Conservation (phyloP, 352 stramenopile genomes). For the Peronospora belbahrii region DNA sequence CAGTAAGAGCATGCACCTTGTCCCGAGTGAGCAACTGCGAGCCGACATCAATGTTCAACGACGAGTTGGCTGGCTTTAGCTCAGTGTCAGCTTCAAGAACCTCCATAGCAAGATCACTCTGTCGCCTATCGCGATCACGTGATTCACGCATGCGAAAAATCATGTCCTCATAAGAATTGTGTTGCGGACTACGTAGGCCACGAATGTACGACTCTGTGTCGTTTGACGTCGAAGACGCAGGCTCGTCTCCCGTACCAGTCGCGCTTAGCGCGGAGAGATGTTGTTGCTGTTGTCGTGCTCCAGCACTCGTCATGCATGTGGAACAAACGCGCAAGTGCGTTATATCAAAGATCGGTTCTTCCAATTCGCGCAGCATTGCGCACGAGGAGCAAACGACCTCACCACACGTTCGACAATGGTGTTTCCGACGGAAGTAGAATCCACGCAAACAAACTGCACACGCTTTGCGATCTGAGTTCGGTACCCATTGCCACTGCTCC, state of each 20-base stretch:
- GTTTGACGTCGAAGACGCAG: constrained; percentile 42
- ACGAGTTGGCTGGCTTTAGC: constrained; percentile 11
- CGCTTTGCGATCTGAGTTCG: constrained; percentile 59
- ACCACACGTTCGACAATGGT: constrained; percentile 62
- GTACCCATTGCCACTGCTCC: constrained; percentile 75
- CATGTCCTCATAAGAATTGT: constrained; percentile 56
- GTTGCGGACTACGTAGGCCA: constrained; percentile 35
- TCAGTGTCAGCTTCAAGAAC: constrained; percentile 22
- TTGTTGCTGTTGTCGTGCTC: constrained; percentile 16
- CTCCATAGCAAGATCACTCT: constrained; percentile 30
- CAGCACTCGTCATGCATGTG: constrained; percentile 43
- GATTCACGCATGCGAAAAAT: constrained; percentile 49
- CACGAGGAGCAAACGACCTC: constrained; percentile 70
- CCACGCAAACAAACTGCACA: constrained; percentile 62
- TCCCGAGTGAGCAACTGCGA: constrained; percentile 29
- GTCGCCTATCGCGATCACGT: constrained; percentile 34
- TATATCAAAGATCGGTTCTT: constrained; percentile 66
- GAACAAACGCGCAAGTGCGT: constrained; percentile 59
- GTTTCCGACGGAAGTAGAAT: constrained; percentile 70
- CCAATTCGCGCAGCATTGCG: constrained; percentile 45
- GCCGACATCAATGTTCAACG: constrained; percentile 11
- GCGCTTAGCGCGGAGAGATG: constrained; percentile 8
- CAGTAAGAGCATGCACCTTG: constrained; percentile 42
- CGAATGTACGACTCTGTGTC: constrained; percentile 50
- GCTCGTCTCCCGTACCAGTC: constrained; percentile 21